Evolutionary conservation across 768 basidiomycete species (phyloP), one percentile per base, ranked within the genome.

Genomic region (Amanita pseudoporphyria): DNA sequence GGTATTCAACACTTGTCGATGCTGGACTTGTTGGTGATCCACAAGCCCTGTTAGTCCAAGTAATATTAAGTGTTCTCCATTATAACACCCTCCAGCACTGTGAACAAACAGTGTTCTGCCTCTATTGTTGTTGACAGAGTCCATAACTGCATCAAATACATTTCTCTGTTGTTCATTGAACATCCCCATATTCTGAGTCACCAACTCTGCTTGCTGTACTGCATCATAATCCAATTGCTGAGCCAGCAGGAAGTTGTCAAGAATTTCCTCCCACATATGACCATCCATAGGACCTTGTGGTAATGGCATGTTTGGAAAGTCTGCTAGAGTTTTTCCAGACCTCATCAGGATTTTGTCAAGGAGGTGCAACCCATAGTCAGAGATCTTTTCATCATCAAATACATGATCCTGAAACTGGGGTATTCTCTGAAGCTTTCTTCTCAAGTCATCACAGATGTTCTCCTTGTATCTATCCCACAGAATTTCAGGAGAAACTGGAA

Each of bases 11-110:
- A n/a, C n/a, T n/a, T n/a, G n/a, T n/a, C n/a, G n/a, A n/a, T n/a
- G n/a, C n/a, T n/a, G n/a, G n/a, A n/a, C n/a, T n/a, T n/a, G n/a
- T n/a, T n/a, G n/a, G n/a, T n/a, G n/a, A n/a, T n/a, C n/a, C n/a
- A n/a, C n/a, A n/a, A n/a, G n/a, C n/a, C n/a, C n/a, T n/a, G n/a
- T n/a, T n/a, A n/a, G n/a, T n/a, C n/a, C n/a, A n/a, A n/a, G n/a
- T n/a, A n/a, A n/a, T n/a, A n/a, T n/a, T n/a, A n/a, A n/a, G n/a
- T n/a, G n/a, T n/a, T n/a, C n/a, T n/a, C n/a, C n/a, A n/a, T 76
- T 76, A 5, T 75, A 74, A 26, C 64, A 64, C 0, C 74, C 74
- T 14, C 68, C 73, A 30, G 69, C 59, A 4, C 73, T 67, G 63
- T 72, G 54, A 13, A 76, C 52, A 51, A 74, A 76, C 59, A 73